Base-by-base conservation (phyloP, 345 rosid species). In the Hypericum perforatum region DNA sequence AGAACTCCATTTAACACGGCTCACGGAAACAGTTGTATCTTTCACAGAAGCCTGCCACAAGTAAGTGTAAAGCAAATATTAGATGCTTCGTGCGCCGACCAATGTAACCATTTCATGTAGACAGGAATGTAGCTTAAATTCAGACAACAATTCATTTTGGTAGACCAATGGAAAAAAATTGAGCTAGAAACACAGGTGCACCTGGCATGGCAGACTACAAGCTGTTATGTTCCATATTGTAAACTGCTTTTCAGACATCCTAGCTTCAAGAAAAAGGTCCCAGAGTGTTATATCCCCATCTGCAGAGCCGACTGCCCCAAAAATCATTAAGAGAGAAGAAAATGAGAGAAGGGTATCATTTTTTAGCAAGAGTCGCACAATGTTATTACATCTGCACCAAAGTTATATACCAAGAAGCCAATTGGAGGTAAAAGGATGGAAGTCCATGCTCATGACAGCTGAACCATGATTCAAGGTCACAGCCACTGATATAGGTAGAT, bases 251-350 rank as follows among this genome's bases (percentile, higher is more conserved):
- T 91, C 74, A 56, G 68, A 75, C 82, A 90, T 64, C 61, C 74
- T 78, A 52, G 85, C 86, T 37, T 72, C 74, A 48, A 74, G 65
- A 37, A 71, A 58, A 39, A 86, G 82, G 57, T 86, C 91, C 95
- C 95, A 86, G 6, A 90, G 68, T 37, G 94, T 68, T 67, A 90
- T 74, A 60, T 90, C 97, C 67, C 95, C 97, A 57, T 63, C 73
- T 46, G 56, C 61, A 60, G 87, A 73, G 66, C 97, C 97, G 52
- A 86, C 97, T 90, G 83, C 65, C 59, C 67, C 62, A 64, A 56
- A 38, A 59, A 22, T 45, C 51, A 68, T 72, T 61, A 64, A 53
- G 53, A 52, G 60, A 66, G 9, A 12, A 36, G 9, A 11, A 44
- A 49, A 37, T 13, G 10, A 41, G 41, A 9, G 29, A 36, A 43